A percentile compares a stretch with the other conserved stretches of the same genome.
Evolutionary conservation across 2,329 filamentous ascomycete genomes (phyloP).

Genomic region (Blastomyces parvus): DNA sequence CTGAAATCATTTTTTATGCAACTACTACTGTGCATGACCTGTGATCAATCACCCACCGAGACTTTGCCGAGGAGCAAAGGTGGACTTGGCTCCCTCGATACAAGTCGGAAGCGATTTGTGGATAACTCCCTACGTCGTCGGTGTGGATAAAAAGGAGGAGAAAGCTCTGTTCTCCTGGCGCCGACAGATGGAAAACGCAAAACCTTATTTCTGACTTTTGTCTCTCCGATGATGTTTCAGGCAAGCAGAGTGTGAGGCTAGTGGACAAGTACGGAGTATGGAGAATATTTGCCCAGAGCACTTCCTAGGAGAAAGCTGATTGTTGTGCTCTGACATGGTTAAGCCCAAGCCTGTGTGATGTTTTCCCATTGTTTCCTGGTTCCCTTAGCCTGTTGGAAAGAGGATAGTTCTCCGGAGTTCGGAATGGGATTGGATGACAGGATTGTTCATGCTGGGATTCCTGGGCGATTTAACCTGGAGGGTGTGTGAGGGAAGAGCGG

Average conservation of each 20-base stretch:
- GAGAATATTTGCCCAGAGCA: background rate
- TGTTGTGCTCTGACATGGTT: background rate
- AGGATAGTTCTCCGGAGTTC: background rate
- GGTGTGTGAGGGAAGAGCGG: background rate
- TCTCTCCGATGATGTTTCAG: background rate
- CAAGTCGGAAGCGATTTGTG: background rate
- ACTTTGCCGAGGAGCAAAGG: background rate
- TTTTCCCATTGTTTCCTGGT: background rate
- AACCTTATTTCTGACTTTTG: background rate
- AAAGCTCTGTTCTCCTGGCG: background rate
- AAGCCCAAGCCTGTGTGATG: background rate
- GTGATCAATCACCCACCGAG: background rate
- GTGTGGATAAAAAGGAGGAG: background rate
- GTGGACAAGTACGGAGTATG: background rate
- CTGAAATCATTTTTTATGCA: background rate
- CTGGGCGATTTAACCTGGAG: background rate
- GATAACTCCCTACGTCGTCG: background rate
- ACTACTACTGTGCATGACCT: background rate
- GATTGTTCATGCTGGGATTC: background rate
- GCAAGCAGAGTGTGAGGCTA: background rate
- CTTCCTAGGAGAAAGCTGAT: constrained; percentile 1
- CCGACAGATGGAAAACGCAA: background rate
- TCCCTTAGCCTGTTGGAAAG: background rate
- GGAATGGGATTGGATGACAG: background rate
- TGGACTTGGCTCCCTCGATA: background rate